Conservation (phyloP, 768 basidiomycete genomes). For the Dendrothele bispora region DNA sequence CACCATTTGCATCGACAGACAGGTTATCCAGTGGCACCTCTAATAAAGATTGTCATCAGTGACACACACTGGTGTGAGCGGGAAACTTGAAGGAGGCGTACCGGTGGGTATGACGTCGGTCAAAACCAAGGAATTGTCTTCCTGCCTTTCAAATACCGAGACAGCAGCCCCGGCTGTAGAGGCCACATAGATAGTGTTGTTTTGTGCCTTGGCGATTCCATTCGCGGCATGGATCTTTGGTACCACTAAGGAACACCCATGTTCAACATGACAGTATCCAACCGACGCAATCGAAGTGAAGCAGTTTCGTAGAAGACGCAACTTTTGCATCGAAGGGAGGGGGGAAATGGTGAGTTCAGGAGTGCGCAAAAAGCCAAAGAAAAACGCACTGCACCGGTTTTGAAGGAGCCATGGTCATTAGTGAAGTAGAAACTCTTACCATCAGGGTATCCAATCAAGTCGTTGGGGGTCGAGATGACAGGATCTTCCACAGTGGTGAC, state of each 20-base stretch:
- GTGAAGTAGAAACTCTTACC: slow-evolving; percentile 69
- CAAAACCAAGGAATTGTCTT: slow-evolving; percentile 56
- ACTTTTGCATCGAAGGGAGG: neutral
- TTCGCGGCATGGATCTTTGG: slow-evolving; percentile 53
- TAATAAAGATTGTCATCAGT: slow-evolving; percentile 16
- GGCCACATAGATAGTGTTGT: slow-evolving; percentile 64
- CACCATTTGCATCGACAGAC: slow-evolving; percentile 56
- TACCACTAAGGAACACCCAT: slow-evolving; percentile 62
- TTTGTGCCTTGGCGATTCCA: slow-evolving; percentile 53
- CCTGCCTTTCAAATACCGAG: slow-evolving; percentile 54
- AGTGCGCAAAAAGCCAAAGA: neutral
- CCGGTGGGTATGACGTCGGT: slow-evolving; percentile 56
- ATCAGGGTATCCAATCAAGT: slow-evolving; percentile 64
- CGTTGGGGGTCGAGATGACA: slow-evolving; percentile 66
- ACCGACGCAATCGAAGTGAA: slow-evolving; percentile 46
- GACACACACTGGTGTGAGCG: neutral
- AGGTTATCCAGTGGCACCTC: slow-evolving; percentile 63
- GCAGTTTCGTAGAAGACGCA: slow-evolving; percentile 17
- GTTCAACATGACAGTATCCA: slow-evolving; percentile 60
- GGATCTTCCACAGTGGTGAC: slow-evolving; percentile 58
- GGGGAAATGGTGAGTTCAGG: slow-evolving; percentile 3
- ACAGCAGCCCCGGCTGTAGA: slow-evolving; percentile 45
- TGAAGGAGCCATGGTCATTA: slow-evolving; percentile 61
- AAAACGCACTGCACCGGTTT: slow-evolving; percentile 51
- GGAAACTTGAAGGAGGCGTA: slow-evolving; percentile 19